Evolutionary conservation across 768 basidiomycete genomes (phyloP), one percentile per base, ranked within the genome.

Genomic region (Serendipita vermifera): DNA sequence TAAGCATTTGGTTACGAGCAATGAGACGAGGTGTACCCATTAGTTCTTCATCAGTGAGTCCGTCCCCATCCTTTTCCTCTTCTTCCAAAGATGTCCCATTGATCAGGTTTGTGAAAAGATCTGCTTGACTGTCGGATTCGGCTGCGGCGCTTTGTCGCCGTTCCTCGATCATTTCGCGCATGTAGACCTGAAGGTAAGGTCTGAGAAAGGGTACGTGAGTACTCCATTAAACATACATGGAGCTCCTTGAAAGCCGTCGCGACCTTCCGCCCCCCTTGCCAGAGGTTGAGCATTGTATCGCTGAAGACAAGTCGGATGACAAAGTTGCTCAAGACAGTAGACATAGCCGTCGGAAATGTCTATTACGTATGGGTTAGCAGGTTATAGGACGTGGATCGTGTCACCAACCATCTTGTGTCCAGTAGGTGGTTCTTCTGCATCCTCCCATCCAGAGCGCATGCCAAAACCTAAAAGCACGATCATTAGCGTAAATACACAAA

Each of bases 61-160:
- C 22, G 22, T 15, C 20, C 15, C 7, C n/a, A 9, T 51, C 29
- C 1, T 51, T 29, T 0, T 2, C 7, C 9, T 1, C 9, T 29
- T 5, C 20, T 15, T 51, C 24, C 24, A 27, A 22, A 27, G 46
- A 22, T 7, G 27, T 31, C 17, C 24, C 46, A 1, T 20, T 7
- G 46, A 51, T 22, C 9, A 51, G 17, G 24, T 51, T 51, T n/a
- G 24, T 51, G 5, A 51, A 51, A 2, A 51, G 7, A 31, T 51
- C 46, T 22, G 46, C 46, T 0, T 31, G 9, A 0, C 27, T 54
- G 66, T 70, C 55, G 72, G 71, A 31, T 11, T 31, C 27, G 15
- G n/a, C 46, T 20, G 17, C 22, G 5, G 9, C 22, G 9, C 32
- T 20, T 7, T 7, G 17, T 29, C 29, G 26, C 46, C 46, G 26